Evolutionary conservation across 495 filamentous ascomycete genomes (phyloP), one percentile per base, ranked within the genome.

Genomic region (Glarea lozoyensis): DNA sequence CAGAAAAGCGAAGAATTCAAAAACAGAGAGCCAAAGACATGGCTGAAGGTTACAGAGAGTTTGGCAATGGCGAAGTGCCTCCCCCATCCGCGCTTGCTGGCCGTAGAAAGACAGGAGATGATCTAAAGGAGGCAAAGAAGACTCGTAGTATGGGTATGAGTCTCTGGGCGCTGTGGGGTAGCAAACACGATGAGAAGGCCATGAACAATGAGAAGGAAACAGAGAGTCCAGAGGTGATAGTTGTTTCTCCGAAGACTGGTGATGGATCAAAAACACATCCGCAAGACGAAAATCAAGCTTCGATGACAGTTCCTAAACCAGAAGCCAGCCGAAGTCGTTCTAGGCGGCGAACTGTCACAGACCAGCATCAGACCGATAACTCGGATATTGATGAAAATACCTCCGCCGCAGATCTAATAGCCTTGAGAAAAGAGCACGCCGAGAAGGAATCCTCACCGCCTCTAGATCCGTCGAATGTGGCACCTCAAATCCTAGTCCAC

Each of bases 111-210:
- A 67, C 58, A 35, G 71, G 56, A 10, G 41, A 36, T 3, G 49
- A 50, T 43, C 62, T 75, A 34, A 67, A 60, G 43, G 66, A 72
- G 27, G 49, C 74, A 30, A 78, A 74, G 43, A 75, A 73, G 51
- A 73, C 58, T 37, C 77, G 72, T 61, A 82, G 83, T 51, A 77
- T 80, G 57, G 88, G 86, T 2, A 68, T 95, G 61, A 76, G 77
- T 23, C 60, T 94, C 22, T 96, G 89, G 89, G 81, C 76, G 33
- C 63, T 77, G 10, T 88, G 88, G 82, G 89, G 84, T 10, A 86
- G 81, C 48, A 92, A 81, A 54, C 88, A 94, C 49, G 89, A 95
- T 56, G 73, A 88, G 63, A 73, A 69, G 32, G 82, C 80, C 10
- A 67, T 92, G 9, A 55, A 66, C 19, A 60, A 62, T 32, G 76